Evolutionary conservation across 768 basidiomycete genomes (phyloP).

Genomic region (Hirschioporus abietinus): DNA sequence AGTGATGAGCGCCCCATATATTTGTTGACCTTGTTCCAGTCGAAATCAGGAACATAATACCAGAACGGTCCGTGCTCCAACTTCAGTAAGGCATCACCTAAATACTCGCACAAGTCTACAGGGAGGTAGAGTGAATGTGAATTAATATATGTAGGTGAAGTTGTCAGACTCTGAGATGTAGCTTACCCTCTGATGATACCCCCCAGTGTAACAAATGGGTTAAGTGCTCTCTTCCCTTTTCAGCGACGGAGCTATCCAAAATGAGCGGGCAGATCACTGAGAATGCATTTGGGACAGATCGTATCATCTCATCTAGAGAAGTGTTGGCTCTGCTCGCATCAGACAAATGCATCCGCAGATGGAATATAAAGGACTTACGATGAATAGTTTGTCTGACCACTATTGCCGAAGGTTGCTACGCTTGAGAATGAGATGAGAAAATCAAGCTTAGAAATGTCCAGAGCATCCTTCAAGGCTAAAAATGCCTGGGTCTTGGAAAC

Average conservation of each 20-base stretch:
- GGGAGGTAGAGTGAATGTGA: background rate
- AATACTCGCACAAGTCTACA: background rate
- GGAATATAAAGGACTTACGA: slow-evolving; percentile 17
- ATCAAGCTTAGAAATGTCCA: slow-evolving; percentile 26
- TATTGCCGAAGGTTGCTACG: slow-evolving; percentile 27
- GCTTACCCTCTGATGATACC: slow-evolving; percentile 14
- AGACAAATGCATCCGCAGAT: background rate
- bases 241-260: slow-evolving; percentile 19
- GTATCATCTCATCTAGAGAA: slow-evolving; percentile 23
- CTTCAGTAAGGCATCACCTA: background rate
- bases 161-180: no score
- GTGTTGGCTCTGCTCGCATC: slow-evolving; percentile 26
- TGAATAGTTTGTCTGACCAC: slow-evolving; percentile 36
- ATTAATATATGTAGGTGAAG: background rate
- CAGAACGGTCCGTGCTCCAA: background rate
- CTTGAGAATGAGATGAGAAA: slow-evolving; percentile 33
- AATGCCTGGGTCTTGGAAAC: slow-evolving; percentile 26
- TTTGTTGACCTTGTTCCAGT: background rate
- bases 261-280: slow-evolving; percentile 29
- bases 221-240: slow-evolving; percentile 7
- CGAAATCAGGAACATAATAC: background rate
- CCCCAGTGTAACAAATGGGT: slow-evolving; percentile 13
- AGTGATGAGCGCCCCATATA: background rate
- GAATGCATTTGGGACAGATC: slow-evolving; percentile 25
- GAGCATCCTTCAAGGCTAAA: slow-evolving; percentile 19